Conservation (phyloP, 257 asterid genomes). For the Solanum chaucha region DNA sequence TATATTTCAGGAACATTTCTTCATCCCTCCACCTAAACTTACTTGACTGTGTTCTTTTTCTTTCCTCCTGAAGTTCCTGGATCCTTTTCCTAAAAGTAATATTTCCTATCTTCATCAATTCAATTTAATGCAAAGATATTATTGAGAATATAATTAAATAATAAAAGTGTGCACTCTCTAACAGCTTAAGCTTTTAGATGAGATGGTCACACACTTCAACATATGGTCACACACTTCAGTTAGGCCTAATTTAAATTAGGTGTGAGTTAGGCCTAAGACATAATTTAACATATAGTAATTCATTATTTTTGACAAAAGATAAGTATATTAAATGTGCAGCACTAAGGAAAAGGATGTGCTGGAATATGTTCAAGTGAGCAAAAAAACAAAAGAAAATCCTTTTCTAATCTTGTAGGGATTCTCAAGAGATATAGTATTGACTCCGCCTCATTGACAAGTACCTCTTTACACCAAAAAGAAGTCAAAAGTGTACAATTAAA, state of each 20-base stretch:
- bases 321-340: not conserved
- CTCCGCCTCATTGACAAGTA: not conserved
- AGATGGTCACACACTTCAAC: too few species aligned
- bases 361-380: not conserved
- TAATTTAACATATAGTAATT: not conserved
- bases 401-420: not conserved
- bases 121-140: not conserved
- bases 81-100: not conserved
- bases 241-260: too few species aligned
- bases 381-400: not conserved
- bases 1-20: not conserved
- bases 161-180: too few species aligned
- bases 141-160: too few species aligned
- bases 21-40: not conserved
- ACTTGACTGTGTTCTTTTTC: not conserved
- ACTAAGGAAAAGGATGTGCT: not conserved
- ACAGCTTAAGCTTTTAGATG: too few species aligned
- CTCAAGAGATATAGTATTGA: not conserved
- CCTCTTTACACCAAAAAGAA: not conserved
- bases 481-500: not conserved
- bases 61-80: not conserved
- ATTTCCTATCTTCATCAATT: not conserved
- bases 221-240: too few species aligned
- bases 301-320: not conserved
- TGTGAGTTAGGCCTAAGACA: too few species aligned